phyloP scores from a whole-genome alignment of 306 rosid species.

The Luffa aegyptiaca region DNA sequence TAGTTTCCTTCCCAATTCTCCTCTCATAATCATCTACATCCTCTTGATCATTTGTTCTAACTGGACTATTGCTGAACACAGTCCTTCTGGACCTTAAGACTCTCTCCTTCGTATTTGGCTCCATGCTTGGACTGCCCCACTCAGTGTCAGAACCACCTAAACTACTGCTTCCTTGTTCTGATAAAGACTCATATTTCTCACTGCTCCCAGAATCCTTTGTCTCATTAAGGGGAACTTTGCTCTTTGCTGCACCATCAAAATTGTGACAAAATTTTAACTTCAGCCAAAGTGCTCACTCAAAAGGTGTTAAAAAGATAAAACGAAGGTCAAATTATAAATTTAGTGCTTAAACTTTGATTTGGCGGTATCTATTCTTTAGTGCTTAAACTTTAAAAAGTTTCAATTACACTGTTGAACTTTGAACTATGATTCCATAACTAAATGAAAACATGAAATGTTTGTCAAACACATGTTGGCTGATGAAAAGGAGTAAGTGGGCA shows the following conservation, averaged over 20 bases:
- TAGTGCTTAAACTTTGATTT: neutral
- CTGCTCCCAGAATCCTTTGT: conserved; percentile 6
- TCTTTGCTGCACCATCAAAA: conserved; percentile 24
- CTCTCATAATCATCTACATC: conserved; percentile 7
- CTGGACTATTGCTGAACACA: conserved; percentile 10
- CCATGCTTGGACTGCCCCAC: conserved; percentile 17
- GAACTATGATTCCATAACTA: neutral
- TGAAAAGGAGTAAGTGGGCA: neutral
- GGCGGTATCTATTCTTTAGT: neutral
- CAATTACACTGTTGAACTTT: neutral
- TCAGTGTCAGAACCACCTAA: conserved; percentile 13
- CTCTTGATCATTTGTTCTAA: conserved; percentile 17
- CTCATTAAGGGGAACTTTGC: conserved; percentile 12
- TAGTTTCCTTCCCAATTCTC: conserved; percentile 12
- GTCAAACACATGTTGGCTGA: neutral
- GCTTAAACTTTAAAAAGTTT: neutral
- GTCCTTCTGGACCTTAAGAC: conserved; percentile 14
- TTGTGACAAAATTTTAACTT: neutral
- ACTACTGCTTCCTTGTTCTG: conserved; percentile 16
- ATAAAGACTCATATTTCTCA: conserved; percentile 19
- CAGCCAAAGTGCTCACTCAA: conserved; percentile 8
- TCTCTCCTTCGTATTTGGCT: conserved; percentile 19
- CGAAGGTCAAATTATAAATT: neutral
- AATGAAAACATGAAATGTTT: neutral
- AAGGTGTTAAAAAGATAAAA: neutral